Conservation (phyloP, 208 protist species). For the Leishmania lainsoni region DNA sequence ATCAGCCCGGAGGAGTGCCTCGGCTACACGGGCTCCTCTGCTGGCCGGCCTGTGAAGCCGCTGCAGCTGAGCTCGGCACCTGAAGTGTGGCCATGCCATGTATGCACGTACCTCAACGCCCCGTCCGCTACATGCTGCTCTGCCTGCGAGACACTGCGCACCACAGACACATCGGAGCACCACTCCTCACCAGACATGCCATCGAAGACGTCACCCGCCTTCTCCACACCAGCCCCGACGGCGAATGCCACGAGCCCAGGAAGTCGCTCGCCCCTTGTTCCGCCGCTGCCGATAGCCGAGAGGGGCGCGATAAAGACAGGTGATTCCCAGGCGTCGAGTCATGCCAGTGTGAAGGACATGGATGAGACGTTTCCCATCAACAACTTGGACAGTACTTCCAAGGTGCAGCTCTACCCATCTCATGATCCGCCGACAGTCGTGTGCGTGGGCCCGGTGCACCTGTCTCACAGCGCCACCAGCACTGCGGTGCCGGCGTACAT, state of each 20-base stretch:
- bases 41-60: conserved; percentile 22
- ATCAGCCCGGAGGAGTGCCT: conserved; percentile 60
- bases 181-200: conserved; percentile 7
- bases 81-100: conserved; percentile 74
- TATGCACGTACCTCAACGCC: conserved; percentile 77
- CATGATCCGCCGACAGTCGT: no score
- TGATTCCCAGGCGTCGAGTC: neutral
- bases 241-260: neutral
- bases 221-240: neutral
- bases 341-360: neutral
- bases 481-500: neutral
- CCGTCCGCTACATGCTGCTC: conserved; percentile 50
- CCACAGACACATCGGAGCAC: conserved; percentile 11
- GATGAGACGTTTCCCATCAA: neutral
- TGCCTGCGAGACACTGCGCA: conserved; percentile 59
- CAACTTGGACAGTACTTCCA: neutral
- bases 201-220: conserved; percentile 5
- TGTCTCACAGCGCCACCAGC: neutral
- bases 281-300: neutral
- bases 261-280: neutral
- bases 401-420: neutral
- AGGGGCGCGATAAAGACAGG: neutral
- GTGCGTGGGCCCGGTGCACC: neutral
- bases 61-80: conserved; percentile 34
- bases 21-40: conserved; percentile 20